Conservation (phyloP, 192 early-diverging fungal species). For the Linderina pennispora region DNA sequence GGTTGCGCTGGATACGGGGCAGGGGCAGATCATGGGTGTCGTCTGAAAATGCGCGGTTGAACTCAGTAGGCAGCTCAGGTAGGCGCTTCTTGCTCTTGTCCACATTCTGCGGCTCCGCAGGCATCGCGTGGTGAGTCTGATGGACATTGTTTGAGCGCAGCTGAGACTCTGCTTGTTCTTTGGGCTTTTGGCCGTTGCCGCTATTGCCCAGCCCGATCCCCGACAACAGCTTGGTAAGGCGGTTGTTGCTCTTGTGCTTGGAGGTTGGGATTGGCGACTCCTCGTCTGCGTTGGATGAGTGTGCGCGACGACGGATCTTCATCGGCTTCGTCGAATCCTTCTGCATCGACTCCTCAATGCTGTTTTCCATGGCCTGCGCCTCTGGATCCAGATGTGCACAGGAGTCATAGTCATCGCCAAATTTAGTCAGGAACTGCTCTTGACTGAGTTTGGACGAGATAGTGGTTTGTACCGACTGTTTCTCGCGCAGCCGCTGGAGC, state of each 20-base stretch:
- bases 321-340: conserved; percentile 4
- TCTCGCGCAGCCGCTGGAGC: neutral
- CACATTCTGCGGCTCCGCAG: no score
- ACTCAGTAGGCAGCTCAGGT: no score
- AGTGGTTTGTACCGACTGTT: neutral
- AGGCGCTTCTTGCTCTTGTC: no score
- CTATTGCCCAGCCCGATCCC: conserved; percentile 15
- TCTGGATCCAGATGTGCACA: neutral
- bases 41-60: neutral
- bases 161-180: neutral
- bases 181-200: neutral
- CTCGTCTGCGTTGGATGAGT: neutral
- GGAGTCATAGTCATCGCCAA: neutral
- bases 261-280: neutral
- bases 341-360: neutral
- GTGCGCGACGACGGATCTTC: conserved; percentile 27
- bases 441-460: neutral
- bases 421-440: neutral
- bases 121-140: neutral
- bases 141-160: neutral
- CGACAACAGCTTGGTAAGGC: conserved; percentile 11
- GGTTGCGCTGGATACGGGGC: neutral
- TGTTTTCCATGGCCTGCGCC: neutral
- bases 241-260: conserved; percentile 1
- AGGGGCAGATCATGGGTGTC: neutral